Evolutionary conservation across 768 basidiomycete genomes (phyloP).

Genomic region (Albatrellus ellisii): DNA sequence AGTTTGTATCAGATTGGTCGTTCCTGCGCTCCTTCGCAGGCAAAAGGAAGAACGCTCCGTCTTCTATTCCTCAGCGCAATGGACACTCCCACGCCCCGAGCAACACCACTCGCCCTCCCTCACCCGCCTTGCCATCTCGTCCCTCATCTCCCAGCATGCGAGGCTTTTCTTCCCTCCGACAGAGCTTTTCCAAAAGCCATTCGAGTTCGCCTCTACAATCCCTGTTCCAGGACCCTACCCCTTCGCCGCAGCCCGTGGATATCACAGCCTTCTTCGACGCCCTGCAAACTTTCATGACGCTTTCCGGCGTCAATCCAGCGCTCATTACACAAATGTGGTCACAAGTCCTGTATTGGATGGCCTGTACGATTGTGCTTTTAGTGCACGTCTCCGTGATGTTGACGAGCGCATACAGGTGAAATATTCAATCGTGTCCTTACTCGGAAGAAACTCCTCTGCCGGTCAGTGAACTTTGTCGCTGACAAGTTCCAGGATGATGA

Average conservation of each 20-base stretch:
- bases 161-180: constrained; percentile 50
- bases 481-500: not conserved
- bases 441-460: constrained; percentile 92
- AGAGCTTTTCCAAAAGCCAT: constrained; percentile 43
- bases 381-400: constrained; percentile 10
- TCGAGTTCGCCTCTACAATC: constrained; percentile 34
- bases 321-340: constrained; percentile 88
- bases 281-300: constrained; percentile 66
- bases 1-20: constrained; percentile 96
- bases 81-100: constrained; percentile 36
- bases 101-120: constrained; percentile 32
- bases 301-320: constrained; percentile 85
- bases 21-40: constrained; percentile 62
- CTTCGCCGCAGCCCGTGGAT: constrained; percentile 29
- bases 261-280: constrained; percentile 76
- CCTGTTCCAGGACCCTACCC: constrained; percentile 37
- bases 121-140: constrained; percentile 32
- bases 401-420: constrained; percentile 41
- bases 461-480: constrained; percentile 30
- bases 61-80: constrained; percentile 17
- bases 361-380: constrained; percentile 48
- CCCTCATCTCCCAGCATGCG: constrained; percentile 31
- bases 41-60: constrained; percentile 40
- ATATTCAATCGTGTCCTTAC: constrained; percentile 75
- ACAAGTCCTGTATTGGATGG: constrained; percentile 97